Percentiles rank a stretch among this genome's conserved stretches.
These are phyloP conservation scores for Aspergillus calidoustus DNA, from an alignment of 2,329 filamentous ascomycete genomes.

Conservation along the genomic window DNA sequence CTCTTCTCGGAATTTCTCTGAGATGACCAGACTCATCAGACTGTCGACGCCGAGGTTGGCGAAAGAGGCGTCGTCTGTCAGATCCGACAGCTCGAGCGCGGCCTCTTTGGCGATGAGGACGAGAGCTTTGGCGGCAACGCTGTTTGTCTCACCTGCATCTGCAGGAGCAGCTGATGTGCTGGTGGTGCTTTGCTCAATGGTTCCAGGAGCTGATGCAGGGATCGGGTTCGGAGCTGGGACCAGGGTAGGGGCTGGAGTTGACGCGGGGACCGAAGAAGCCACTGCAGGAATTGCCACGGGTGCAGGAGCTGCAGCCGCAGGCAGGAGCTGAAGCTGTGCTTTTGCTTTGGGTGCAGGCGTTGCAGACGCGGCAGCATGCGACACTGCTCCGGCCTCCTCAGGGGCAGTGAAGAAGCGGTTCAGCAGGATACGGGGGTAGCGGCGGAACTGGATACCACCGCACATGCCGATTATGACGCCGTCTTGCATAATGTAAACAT, in stretches of 20 bases:
- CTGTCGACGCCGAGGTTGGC: slow-evolving; percentile 41
- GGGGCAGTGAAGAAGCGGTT: slow-evolving; percentile 25
- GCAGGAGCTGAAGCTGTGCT: neutral
- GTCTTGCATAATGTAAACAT: slow-evolving; percentile 46
- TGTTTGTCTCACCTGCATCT: neutral
- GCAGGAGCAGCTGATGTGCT: neutral
- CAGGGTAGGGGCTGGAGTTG: neutral
- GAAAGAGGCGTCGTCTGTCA: slow-evolving; percentile 33
- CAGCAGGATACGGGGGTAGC: slow-evolving; percentile 28
- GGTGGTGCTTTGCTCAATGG: neutral
- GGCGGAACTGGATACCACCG: slow-evolving; percentile 41
- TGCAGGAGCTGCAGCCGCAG: neutral
- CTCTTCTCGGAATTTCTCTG: slow-evolving; percentile 38
- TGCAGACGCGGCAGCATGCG: neutral
- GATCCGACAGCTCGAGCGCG: slow-evolving; percentile 28
- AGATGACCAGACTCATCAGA: slow-evolving; percentile 41
- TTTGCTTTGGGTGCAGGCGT: neutral
- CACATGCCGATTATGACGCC: slow-evolving; percentile 39
- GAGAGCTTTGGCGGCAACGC: slow-evolving; percentile 24
- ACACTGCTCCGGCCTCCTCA: slow-evolving; percentile 3
- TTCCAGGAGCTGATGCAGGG: neutral
- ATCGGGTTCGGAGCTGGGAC: neutral
- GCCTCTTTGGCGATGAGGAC: slow-evolving; percentile 35
- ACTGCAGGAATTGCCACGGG: neutral
- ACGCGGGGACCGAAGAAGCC: neutral